Evolutionary conservation across 495 filamentous ascomycete genomes (phyloP).

Genomic region (Podospora conica): DNA sequence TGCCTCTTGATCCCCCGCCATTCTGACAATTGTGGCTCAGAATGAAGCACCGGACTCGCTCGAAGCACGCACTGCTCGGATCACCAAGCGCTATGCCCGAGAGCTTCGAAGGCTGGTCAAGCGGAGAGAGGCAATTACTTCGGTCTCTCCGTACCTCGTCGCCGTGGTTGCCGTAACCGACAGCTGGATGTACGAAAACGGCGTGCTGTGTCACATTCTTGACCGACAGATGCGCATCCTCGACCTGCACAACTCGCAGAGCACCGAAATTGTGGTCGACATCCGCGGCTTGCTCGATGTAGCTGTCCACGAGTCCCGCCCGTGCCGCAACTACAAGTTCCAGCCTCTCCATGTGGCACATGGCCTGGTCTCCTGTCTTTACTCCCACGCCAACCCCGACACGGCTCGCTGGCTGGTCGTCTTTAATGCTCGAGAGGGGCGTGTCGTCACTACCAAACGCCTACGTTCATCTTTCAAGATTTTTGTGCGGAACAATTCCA

Average conservation of each 20-base stretch:
- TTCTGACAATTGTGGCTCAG: slow-evolving; percentile 34
- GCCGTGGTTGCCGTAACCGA: slow-evolving; percentile 54
- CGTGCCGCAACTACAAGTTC: slow-evolving; percentile 42
- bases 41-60: slow-evolving; percentile 48
- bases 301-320: slow-evolving; percentile 24
- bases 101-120: slow-evolving; percentile 56
- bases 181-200: slow-evolving; percentile 57
- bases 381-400: slow-evolving; percentile 33
- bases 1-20: not conserved
- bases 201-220: slow-evolving; percentile 56
- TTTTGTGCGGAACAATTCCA: slow-evolving; percentile 61
- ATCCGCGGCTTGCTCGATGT: slow-evolving; percentile 42
- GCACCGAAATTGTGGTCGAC: slow-evolving; percentile 53
- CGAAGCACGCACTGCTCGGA: slow-evolving; percentile 50
- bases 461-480: slow-evolving; percentile 49
- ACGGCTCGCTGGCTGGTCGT: slow-evolving; percentile 50
- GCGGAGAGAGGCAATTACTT: slow-evolving; percentile 55
- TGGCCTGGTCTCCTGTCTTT: slow-evolving; percentile 54
- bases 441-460: slow-evolving; percentile 35
- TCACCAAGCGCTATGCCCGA: slow-evolving; percentile 44
- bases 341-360: slow-evolving; percentile 57
- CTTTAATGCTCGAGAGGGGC: slow-evolving; percentile 44
- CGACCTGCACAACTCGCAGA: slow-evolving; percentile 49
- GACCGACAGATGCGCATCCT: slow-evolving; percentile 55
- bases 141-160: slow-evolving; percentile 55